Conservation (phyloP, 164 flowering plant species). For the Pachysandra terminalis region DNA sequence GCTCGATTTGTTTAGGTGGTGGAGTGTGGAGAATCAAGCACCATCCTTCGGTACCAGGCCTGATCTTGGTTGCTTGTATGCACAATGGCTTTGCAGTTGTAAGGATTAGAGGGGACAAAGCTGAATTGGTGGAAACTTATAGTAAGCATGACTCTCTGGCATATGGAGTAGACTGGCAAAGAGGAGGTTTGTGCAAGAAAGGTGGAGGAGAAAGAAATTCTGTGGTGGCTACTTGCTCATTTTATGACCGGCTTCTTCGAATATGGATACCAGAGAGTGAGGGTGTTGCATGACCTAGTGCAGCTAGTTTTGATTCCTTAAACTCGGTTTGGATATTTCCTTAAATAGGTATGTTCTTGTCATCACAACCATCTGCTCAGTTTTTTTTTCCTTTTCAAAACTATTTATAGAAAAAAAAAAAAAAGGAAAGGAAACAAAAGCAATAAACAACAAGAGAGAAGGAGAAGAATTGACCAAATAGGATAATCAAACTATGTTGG, state of each 20-base stretch:
- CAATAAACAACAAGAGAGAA: too few relatives aligned
- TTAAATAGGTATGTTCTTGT: neutral
- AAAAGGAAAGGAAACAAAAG: neutral
- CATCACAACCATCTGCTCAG: neutral
- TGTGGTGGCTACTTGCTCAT: conserved; percentile 88
- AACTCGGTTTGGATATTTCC: neutral
- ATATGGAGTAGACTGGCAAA: conserved; percentile 93
- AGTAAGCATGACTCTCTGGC: conserved; percentile 75
- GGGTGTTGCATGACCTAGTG: conserved; percentile 18
- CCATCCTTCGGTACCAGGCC: conserved; percentile 55
- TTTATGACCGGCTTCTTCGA: conserved; percentile 73
- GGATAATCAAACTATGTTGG: too few relatives aligned
- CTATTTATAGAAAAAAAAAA: too few relatives aligned
- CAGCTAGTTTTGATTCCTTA: neutral
- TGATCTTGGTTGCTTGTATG: conserved; percentile 92
- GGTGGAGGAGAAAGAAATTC: conserved; percentile 20
- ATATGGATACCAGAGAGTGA: conserved; percentile 66
- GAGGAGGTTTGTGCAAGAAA: conserved; percentile 18
- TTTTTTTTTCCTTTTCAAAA: neutral
- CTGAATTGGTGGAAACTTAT: conserved; percentile 59
- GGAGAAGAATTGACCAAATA: too few relatives aligned
- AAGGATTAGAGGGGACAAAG: conserved; percentile 29
- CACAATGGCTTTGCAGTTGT: conserved; percentile 87
- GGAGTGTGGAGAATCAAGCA: conserved; percentile 96
- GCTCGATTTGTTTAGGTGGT: conserved; percentile 71